phyloP scores from a whole-genome alignment of 768 basidiomycete genomes.

The Calocybe gangraenosa region DNA sequence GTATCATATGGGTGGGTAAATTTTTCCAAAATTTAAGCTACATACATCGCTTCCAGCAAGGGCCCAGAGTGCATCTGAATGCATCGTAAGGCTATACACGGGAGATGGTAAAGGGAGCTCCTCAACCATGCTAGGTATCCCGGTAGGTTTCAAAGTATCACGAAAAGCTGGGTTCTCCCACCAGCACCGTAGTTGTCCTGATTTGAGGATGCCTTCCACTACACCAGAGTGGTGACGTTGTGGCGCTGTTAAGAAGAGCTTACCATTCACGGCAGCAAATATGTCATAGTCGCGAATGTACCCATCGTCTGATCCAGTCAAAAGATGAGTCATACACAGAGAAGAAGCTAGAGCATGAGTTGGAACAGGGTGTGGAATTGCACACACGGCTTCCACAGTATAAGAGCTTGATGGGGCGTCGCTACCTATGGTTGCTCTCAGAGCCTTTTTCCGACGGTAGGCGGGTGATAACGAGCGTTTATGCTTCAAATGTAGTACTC shows the following conservation, averaged over 20 bases:
- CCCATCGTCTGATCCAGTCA: constrained; percentile 92
- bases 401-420: constrained; percentile 52
- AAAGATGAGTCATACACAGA: constrained; percentile 78
- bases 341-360: constrained; percentile 88
- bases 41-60: constrained; percentile 84
- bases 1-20: constrained; percentile 11
- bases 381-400: constrained; percentile 87
- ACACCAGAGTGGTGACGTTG: constrained; percentile 87
- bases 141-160: constrained; percentile 23
- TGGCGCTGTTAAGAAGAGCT: constrained; percentile 80
- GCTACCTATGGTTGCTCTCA: constrained; percentile 30
- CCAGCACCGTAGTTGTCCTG: constrained; percentile 83
- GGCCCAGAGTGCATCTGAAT: constrained; percentile 91
- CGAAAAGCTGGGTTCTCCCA: constrained; percentile 71
- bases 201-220: constrained; percentile 89
- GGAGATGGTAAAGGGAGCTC: constrained; percentile 58
- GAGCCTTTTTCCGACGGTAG: constrained; percentile 41
- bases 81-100: constrained; percentile 88
- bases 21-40: constrained; percentile 2
- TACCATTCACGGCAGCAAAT: constrained; percentile 84
- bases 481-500: constrained; percentile 19
- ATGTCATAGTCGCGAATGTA: constrained; percentile 92
- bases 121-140: constrained; percentile 24
- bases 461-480: constrained; percentile 49
- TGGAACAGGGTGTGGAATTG: constrained; percentile 83